Base-by-base conservation (phyloP, 2,329 filamentous ascomycete genomes). In the Berkeleyomyces rouxiae region DNA sequence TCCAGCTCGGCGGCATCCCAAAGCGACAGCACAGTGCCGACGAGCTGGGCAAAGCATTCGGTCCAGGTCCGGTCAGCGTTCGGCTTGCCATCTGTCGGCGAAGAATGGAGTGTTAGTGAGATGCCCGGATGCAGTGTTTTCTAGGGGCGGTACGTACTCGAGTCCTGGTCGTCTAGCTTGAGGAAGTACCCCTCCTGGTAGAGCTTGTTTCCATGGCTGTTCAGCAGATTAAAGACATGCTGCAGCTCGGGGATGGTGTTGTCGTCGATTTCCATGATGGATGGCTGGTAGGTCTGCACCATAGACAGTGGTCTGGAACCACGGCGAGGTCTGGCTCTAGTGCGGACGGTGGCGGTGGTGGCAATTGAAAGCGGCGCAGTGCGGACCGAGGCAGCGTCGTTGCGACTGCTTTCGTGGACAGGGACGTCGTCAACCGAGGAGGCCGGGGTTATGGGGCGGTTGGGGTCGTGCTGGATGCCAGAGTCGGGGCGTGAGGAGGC, bases 101-200 rank as follows among this genome's bases (percentile, higher is more conserved):
- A 61, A 23, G 23, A 23, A 23, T 23, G 23, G 23, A 23, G 58
- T 13, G 65, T 71, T 58, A 69, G 70, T 68, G 66, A 2, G 67
- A 31, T 23, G 36, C n/a, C 3, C 13, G 16, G 36, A 49, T 9
- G 10, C 10, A 11, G 7, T 43, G 9, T 9, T 10, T 11, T 4
- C 10, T 7, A 13, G 3, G 3, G n/a, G 42, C 7, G 62, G 16
- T 58, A 82, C 89, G 69, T 81, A 96, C 91, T 85, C 62, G 84
- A 86, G 70, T 97, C 95, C 68, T 96, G 84, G 73, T 99, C 93
- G 72, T 96, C 92, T 58, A 99, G 78, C 75, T 97, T 99, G 68
- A 99, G 76, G 68, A 99, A 97, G 71, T 97, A 99, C 44, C 93
- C 93, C 75, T 99, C 93, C 68, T 96, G 91, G 72, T 97, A 99